Conservation (phyloP, 1,284 basidiomycete genomes). For the Irpex sp. region DNA sequence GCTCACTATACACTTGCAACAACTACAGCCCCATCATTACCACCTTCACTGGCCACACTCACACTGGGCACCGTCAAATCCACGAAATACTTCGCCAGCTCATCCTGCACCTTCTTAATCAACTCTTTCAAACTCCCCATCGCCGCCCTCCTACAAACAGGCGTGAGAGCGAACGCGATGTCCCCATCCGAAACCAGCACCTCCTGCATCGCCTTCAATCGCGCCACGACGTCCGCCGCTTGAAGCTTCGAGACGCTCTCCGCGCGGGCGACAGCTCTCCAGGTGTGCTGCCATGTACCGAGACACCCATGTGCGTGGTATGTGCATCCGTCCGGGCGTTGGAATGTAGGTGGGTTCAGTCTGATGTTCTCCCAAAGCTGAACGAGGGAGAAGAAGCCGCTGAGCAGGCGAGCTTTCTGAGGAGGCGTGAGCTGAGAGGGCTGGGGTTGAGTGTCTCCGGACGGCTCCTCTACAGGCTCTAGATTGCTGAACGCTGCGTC, state of each 20-base stretch:
- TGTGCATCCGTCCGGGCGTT: slow-evolving; percentile 24
- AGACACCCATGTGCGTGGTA: slow-evolving; percentile 28
- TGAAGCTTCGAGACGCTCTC: background rate
- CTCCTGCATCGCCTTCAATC: slow-evolving; percentile 21
- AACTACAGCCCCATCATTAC: background rate
- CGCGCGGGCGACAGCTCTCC: slow-evolving; percentile 17
- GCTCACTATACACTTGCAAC: background rate
- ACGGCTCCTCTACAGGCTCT: background rate
- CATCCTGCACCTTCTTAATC: slow-evolving; percentile 21
- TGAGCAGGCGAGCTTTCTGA: slow-evolving; percentile 24
- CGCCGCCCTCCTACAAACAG: slow-evolving; percentile 28
- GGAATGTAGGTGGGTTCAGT: slow-evolving; percentile 20
- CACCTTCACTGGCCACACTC: background rate
- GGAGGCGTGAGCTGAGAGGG: slow-evolving; percentile 16
- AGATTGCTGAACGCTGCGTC: slow-evolving; percentile 4
- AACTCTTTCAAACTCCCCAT: slow-evolving; percentile 25
- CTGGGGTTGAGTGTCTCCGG: slow-evolving; percentile 3
- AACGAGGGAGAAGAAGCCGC: slow-evolving; percentile 25
- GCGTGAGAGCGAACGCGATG: slow-evolving; percentile 22
- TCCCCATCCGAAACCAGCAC: slow-evolving; percentile 20
- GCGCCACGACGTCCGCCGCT: slow-evolving; percentile 24
- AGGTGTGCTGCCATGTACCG: slow-evolving; percentile 23
- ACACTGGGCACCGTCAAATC: slow-evolving; percentile 15
- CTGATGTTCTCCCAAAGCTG: slow-evolving; percentile 24
- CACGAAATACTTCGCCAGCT: slow-evolving; percentile 22